Base-by-base conservation (phyloP, 1,139 yeast species). In the Candida mesenterica region DNA sequence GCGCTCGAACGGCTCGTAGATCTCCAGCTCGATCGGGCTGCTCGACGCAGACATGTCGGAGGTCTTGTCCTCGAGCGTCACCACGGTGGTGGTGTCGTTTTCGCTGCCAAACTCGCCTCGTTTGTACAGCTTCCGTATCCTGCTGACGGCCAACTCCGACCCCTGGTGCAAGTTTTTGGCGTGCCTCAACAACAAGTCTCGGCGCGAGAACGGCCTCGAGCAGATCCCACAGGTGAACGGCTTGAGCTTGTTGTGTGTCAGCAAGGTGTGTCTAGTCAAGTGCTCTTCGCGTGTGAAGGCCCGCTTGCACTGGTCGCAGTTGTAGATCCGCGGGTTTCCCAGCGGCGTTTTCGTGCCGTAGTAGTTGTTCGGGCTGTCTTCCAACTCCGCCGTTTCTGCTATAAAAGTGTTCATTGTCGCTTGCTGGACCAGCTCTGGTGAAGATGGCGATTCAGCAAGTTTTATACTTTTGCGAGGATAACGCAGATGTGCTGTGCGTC, bases 211-310 rank as follows among this genome's bases (percentile, higher is more conserved):
- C 4, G 65, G 62, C 20, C 65, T 48, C 18, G 46, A 45, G 44
- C 65, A 59, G 14, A 59, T 53, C 6, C 65, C 65, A 36, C 65
- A 59, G 3, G 56, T 46, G 35, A 67, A 70, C 3, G 76, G 76
- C 45, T 69, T 70, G 37, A 69, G 54, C 41, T 69, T 69, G 50
- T 70, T 69, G 44, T 70, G 76, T 9, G 76, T 70, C 36, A 65
- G 62, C 31, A 67, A 52, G 13, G 69, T 61, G 43, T 70, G 76
- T 39, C 76, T 53, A 14, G 74, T 66, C 33, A 70, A 53, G 43
- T 70, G 76, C 45, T 70, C 76, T 48, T 70, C 75, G 41, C 76
- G 52, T 15, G 75, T 70, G 48, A 70, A 70, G 4, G 76, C 75
- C 29, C 74, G 55, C 36, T 63, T 57, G 46, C 76, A 70, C 37